phyloP scores from a whole-genome alignment of 176 grass and related monocot species.

The Elaeis guineensis region DNA sequence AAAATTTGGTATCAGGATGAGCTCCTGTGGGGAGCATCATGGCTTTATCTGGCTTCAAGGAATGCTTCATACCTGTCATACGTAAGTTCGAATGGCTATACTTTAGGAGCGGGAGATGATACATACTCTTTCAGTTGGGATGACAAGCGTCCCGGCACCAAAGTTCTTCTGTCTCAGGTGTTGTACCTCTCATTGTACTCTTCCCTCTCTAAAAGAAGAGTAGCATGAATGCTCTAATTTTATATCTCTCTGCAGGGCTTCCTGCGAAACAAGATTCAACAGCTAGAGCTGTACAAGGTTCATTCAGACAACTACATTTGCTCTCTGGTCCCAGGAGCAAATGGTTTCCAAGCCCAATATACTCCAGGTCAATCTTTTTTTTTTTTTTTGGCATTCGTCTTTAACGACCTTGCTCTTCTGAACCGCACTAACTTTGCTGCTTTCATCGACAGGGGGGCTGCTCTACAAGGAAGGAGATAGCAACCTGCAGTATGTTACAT shows the following conservation, averaged over 20 bases:
- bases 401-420: background rate
- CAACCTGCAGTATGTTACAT: constrained; percentile 94
- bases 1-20: constrained; percentile 41
- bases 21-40: constrained; percentile 81
- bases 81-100: constrained; percentile 48
- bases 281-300: constrained; percentile 48
- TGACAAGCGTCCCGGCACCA: constrained; percentile 58
- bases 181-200: background rate
- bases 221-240: background rate
- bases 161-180: constrained; percentile 66
- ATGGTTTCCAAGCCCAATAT: constrained; percentile 55
- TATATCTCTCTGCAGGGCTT: constrained; percentile 29
- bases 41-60: constrained; percentile 63
- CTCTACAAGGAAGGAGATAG: constrained; percentile 55
- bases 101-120: constrained; percentile 51
- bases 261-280: constrained; percentile 24
- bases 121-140: constrained; percentile 81
- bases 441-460: constrained; percentile 27
- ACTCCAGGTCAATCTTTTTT: constrained; percentile 31
- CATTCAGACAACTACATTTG: constrained; percentile 71
- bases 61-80: constrained; percentile 66
- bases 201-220: background rate
- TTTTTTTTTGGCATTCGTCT: background rate
- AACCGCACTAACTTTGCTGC: background rate
- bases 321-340: constrained; percentile 46